A percentile compares a stretch with the other conserved stretches of the same genome.
Conservation (phyloP, 2,329 filamentous ascomycete species). For the Pseudogymnoascus sp. region DNA sequence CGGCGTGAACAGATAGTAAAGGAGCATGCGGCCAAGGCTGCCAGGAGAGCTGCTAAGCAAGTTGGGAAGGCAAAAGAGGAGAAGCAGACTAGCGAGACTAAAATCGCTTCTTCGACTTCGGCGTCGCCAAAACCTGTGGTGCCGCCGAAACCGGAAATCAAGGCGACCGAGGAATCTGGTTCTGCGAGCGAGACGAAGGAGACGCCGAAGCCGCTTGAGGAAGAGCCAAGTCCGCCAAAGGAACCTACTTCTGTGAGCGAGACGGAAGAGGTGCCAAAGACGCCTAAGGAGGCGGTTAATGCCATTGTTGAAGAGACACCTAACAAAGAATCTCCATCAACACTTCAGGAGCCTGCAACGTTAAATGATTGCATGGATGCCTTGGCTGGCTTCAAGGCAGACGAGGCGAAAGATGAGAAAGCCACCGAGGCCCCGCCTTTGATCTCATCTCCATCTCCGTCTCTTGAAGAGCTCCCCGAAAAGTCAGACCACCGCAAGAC, state of each 20-base stretch:
- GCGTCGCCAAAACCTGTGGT: background rate
- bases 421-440: background rate
- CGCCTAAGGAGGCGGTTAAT: background rate
- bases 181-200: background rate
- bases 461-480: background rate
- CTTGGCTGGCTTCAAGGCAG: background rate
- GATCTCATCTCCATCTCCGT: background rate
- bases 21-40: constrained; percentile 23
- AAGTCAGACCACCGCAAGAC: background rate
- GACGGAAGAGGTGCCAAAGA: background rate
- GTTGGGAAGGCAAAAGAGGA: background rate
- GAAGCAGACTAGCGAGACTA: background rate
- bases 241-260: background rate
- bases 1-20: constrained; percentile 48
- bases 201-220: too few relatives aligned
- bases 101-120: background rate
- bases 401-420: background rate
- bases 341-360: background rate
- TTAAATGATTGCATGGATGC: background rate
- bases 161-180: background rate
- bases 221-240: background rate
- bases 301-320: background rate
- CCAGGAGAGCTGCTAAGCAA: background rate
- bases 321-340: background rate
- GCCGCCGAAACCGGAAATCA: background rate